Evolutionary conservation across 225 moss, liverwort and hornwort species (phyloP).

Genomic region (Marchantia polymorpha): DNA sequence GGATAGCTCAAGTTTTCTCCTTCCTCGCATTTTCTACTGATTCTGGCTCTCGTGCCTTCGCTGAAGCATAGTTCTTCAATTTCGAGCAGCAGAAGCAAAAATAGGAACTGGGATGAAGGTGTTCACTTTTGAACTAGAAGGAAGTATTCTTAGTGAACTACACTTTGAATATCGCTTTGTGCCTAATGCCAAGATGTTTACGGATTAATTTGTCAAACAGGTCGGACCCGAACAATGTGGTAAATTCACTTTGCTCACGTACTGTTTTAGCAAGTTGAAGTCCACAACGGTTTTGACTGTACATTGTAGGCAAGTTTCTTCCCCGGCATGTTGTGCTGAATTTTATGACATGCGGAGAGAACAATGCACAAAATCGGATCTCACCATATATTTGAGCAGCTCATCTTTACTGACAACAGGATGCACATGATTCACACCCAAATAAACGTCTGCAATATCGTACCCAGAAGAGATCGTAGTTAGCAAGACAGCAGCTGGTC

Average conservation of each 20-base stretch:
- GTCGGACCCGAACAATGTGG: conserved; percentile 41
- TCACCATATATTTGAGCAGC: too few relatives aligned
- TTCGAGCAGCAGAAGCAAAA: not conserved
- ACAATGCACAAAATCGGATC: too few relatives aligned
- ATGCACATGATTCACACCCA: too few relatives aligned
- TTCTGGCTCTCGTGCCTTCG: not conserved
- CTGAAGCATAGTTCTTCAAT: not conserved
- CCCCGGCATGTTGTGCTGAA: too few relatives aligned
- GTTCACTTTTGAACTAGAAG: not conserved
- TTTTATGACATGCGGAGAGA: too few relatives aligned
- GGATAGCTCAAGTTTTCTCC: not conserved
- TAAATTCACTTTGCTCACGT: conserved; percentile 32
- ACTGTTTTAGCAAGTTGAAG: conserved; percentile 35
- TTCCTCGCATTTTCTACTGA: not conserved
- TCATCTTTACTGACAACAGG: too few relatives aligned
- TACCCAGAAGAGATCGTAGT: too few relatives aligned
- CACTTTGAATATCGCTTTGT: not conserved
- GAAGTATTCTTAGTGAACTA: not conserved
- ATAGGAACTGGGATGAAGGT: not conserved
- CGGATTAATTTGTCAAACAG: not conserved
- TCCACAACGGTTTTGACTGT: conserved; percentile 33
- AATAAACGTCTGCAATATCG: too few relatives aligned
- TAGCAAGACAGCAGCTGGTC: too few relatives aligned
- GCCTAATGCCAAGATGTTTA: not conserved
- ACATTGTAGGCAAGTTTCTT: conserved; percentile 31